A percentile compares a stretch with the other conserved stretches of the same genome.
Evolutionary conservation across 208 protist species (phyloP).

Genomic region (Trypanosoma scelopori): DNA sequence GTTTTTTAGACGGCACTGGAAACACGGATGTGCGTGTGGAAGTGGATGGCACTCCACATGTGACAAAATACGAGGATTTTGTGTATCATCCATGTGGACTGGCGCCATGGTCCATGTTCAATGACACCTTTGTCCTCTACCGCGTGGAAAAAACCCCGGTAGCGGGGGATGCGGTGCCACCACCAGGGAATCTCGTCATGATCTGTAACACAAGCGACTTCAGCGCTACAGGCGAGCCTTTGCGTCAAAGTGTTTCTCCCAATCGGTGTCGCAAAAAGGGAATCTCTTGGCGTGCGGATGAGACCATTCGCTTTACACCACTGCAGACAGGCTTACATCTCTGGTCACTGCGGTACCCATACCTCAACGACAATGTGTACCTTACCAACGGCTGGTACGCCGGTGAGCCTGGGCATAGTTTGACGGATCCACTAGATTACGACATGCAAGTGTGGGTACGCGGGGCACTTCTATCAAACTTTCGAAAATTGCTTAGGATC

Average conservation of each 20-base stretch:
- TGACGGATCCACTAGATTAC: constrained; percentile 86
- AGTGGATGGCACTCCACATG: constrained; percentile 19
- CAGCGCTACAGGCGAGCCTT: constrained; percentile 40
- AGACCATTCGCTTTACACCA: constrained; percentile 80
- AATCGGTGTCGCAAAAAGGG: constrained; percentile 74
- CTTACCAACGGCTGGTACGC: constrained; percentile 84
- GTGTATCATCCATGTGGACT: constrained; percentile 95
- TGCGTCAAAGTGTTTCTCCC: constrained; percentile 35
- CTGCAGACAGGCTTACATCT: constrained; percentile 36
- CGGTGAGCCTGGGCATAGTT: constrained; percentile 74
- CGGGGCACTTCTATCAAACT: constrained; percentile 89
- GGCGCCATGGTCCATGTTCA: constrained; percentile 96
- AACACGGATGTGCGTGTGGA: constrained; percentile 14
- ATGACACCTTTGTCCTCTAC: constrained; percentile 91
- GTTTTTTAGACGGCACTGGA: constrained; percentile 28
- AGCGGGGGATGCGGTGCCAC: background rate
- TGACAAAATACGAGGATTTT: constrained; percentile 34
- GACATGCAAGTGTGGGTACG: constrained; percentile 98
- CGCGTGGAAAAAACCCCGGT: constrained; percentile 18
- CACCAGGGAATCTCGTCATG: constrained; percentile 29
- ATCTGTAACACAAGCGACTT: constrained; percentile 82
- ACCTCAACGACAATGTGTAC: constrained; percentile 65
- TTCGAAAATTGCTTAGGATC: constrained; percentile 96
- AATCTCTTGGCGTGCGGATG: constrained; percentile 93
- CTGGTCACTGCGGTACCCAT: constrained; percentile 77